phyloP scores from a whole-genome alignment of 2,329 filamentous ascomycete genomes.

The Trichophyton simii region DNA sequence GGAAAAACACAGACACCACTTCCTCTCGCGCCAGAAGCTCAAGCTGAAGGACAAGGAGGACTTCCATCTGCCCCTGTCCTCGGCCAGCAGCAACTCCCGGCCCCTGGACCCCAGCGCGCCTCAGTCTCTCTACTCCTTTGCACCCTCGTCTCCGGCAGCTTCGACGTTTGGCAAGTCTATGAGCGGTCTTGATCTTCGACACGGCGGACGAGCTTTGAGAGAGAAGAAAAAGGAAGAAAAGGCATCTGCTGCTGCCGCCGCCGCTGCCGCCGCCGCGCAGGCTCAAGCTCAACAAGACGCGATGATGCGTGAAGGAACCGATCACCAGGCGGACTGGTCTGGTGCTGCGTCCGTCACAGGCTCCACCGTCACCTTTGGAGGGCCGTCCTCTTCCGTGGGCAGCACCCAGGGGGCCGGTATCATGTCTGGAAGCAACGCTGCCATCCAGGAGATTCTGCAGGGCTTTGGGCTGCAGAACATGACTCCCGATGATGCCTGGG shows the following conservation, averaged over 20 bases:
- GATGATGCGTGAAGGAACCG: constrained; percentile 19
- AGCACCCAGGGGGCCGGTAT: constrained; percentile 17
- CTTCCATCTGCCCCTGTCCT: constrained; percentile 46
- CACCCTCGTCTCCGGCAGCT: constrained; percentile 49
- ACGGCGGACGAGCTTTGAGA: constrained; percentile 60
- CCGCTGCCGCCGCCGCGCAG: constrained; percentile 8
- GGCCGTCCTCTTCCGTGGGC: constrained; percentile 20
- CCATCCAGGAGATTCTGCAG: constrained; percentile 30
- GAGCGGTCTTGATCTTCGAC: constrained; percentile 64
- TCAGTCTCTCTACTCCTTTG: constrained; percentile 53
- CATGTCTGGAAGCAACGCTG: constrained; percentile 21
- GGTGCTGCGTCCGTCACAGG: constrained; percentile 16
- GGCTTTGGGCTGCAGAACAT: constrained; percentile 56
- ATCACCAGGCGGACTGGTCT: constrained; percentile 24
- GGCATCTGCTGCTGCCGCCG: constrained; percentile 19
- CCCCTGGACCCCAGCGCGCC: constrained; percentile 51
- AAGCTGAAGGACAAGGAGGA: constrained; percentile 53
- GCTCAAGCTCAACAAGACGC: not conserved
- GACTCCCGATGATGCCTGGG: constrained; percentile 55
- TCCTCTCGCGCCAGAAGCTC: constrained; percentile 52
- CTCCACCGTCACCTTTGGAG: constrained; percentile 21
- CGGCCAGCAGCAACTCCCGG: constrained; percentile 52
- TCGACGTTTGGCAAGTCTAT: constrained; percentile 66
- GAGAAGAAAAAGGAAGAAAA: constrained; percentile 73
- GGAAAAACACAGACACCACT: constrained; percentile 45